Evolutionary conservation across 140 eudicot species (phyloP), one percentile per base, ranked within the genome.

Genomic region (Bidens hawaiensis): DNA sequence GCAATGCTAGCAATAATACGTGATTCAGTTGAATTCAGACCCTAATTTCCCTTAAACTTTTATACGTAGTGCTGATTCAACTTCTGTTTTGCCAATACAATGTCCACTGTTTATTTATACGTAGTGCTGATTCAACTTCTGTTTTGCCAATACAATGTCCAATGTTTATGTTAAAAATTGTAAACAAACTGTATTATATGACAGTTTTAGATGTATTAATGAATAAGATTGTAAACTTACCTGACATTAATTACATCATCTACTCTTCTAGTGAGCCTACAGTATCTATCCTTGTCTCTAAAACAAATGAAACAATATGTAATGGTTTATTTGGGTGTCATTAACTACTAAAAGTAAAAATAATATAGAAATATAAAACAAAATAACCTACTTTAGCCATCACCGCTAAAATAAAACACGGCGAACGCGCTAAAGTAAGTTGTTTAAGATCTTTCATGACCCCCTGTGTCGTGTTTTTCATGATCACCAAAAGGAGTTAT

Each of bases 131-230:
- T 79, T 93, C 99, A 62, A 93, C 97, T 78, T 93, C 99, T 33
- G 99, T 94, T 15, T 96, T 93, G 63, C 99, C 96, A 78, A 93
- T 88, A 6, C 97, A 95, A 64, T 93, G 99, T 47, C 99, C 99
- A 73, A 97, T 93, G 78, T 38, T 58, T 58, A 48, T 50, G 16
- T 64, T 60, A 71, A 71, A 19, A n/a, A 57, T 16, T 8, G 34
- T 48, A 31, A 49, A 49, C n/a, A 7, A 25, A 26, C 36, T 53
- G 36, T 12, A 24, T 3, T 2, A 26, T 25, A 16, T 27, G 56
- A 5, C 28, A 23, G 15, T 42, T 7, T n/a, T 54, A 4, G 6
- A 31, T 15, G 23, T 27, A 18, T 28, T 12, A 23, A 48, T 65
- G 49, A 31, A 19, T 24, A 62, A 65, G 53, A 23, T 54, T 42